Conservation (phyloP, 495 filamentous ascomycete species). For the Aspergillus hancockii region DNA sequence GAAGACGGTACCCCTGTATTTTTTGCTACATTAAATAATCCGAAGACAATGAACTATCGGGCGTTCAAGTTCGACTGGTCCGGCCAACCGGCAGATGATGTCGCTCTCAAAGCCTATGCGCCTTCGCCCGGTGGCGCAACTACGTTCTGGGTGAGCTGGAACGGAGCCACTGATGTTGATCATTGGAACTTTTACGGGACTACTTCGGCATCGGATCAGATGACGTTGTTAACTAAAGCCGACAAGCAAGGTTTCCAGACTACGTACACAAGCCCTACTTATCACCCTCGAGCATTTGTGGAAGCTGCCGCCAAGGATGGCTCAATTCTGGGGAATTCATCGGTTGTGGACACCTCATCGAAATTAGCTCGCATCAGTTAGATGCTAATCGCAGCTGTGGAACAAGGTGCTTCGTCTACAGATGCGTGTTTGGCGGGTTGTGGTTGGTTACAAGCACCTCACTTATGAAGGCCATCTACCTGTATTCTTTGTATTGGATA, state of each 20-base stretch:
- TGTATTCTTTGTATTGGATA: too few relatives aligned
- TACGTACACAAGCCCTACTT: slow-evolving; percentile 11
- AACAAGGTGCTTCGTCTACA: too few relatives aligned
- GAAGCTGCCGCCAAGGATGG: slow-evolving; percentile 11
- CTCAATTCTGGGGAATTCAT: slow-evolving; percentile 7
- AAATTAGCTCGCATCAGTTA: neutral
- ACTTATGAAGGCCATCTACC: too few relatives aligned
- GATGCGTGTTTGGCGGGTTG: too few relatives aligned
- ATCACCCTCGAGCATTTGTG: slow-evolving; percentile 7
- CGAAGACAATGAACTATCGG: slow-evolving; percentile 20
- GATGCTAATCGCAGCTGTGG: too few relatives aligned
- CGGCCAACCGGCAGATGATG: neutral
- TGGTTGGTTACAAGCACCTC: too few relatives aligned
- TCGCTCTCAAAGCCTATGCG: neutral
- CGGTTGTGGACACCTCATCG: slow-evolving; percentile 31
- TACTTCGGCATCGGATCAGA: slow-evolving; percentile 5
- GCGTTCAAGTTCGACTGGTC: slow-evolving; percentile 24
- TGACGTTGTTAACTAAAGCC: neutral
- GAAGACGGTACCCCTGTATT: slow-evolving; percentile 44
- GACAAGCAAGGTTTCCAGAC: slow-evolving; percentile 16
- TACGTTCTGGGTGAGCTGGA: slow-evolving; percentile 16
- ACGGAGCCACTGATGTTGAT: slow-evolving; percentile 12
- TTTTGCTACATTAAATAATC: slow-evolving; percentile 18
- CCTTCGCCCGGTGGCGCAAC: neutral
- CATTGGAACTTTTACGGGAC: slow-evolving; percentile 5